Evolutionary conservation across 2,329 filamentous ascomycete genomes (phyloP), one percentile per base, ranked within the genome.

Genomic region (Cercospora brassicicola): DNA sequence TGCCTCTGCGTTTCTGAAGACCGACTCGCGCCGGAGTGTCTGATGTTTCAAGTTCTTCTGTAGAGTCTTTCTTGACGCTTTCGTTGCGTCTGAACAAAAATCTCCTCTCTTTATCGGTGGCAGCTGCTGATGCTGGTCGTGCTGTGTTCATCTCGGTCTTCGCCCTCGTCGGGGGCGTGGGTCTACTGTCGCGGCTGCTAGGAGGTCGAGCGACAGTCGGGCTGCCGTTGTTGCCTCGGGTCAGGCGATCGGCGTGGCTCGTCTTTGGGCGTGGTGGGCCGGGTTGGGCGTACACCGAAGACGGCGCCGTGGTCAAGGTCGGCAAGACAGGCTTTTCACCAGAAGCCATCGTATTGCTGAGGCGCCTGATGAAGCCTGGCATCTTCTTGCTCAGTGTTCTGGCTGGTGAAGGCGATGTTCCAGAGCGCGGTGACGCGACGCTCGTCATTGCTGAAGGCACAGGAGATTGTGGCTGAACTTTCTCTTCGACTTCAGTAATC

Each of bases 301-400:
- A 69, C 13, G 69, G 69, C 20, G 72, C 67, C 26, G 70, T 68
- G 10, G 70, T 73, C 66, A 72, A 59, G 2, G 69, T 72, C 13
- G 72, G 72, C 55, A 72, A 42, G 5, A 67, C 62, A 28, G 72
- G 64, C 31, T 65, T 64, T 26, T 72, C 72, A 48, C 36, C 36
- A 42, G 68, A 63, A 26, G 66, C 55, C 30, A 72, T 66, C 23
- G 70, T 75, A 64, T 73, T 76, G 65, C 73, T 77, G 65, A 77
- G 72, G 23, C 77, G 76, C 39, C 77, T 72, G 68, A 79, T 74
- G 59, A 79, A 71, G 33, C 67, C 70, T 39, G 75, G 76, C 11
- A 76, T 76, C 62, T 72, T 75, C 63, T 78, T 77, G 36, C 71
- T 67, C 3, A 77, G 65, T 11, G 71, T 72, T 20, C 71, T 69